phyloP scores from a whole-genome alignment of 331 rosid species.

The Acacia pycnantha region DNA sequence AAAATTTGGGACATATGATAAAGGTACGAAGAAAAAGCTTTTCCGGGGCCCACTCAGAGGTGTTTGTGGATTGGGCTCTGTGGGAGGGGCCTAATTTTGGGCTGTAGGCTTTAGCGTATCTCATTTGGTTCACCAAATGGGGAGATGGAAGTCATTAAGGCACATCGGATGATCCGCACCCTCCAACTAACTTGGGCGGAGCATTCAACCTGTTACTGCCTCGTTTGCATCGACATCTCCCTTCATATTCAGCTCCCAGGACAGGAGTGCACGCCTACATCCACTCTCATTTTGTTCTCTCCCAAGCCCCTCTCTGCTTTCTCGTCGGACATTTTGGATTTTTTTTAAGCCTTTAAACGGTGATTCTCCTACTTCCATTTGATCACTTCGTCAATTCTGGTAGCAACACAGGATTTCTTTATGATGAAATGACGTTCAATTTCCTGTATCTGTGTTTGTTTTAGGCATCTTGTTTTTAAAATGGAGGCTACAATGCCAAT shows the following conservation, averaged over 20 bases:
- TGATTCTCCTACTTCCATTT: not conserved
- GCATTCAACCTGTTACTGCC: conserved; percentile 43
- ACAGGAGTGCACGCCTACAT: not conserved
- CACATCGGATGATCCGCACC: not conserved
- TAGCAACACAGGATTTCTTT: not conserved
- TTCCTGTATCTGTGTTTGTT: not conserved
- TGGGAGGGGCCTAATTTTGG: too few species aligned
- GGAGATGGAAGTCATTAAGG: not conserved
- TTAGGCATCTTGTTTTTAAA: conserved; percentile 1
- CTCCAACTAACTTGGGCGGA: conserved; percentile 45
- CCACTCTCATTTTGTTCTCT: not conserved
- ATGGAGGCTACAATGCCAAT: conserved; percentile 73
- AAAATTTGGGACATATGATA: too few species aligned
- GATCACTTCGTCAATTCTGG: not conserved
- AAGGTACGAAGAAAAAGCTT: too few species aligned
- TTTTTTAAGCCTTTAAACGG: conserved; percentile 12
- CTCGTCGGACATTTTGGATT: not conserved
- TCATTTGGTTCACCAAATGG: not conserved
- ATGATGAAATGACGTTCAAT: not conserved
- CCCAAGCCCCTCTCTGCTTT: not conserved
- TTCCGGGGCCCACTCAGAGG: not conserved
- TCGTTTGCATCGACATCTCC: conserved; percentile 52
- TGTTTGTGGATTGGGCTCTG: not conserved
- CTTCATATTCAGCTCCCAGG: conserved; percentile 21
- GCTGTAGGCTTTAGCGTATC: not conserved